These are phyloP conservation scores for Penstemon eatonii DNA, from an alignment of 257 asterid genomes.

Conservation along the genomic window DNA sequence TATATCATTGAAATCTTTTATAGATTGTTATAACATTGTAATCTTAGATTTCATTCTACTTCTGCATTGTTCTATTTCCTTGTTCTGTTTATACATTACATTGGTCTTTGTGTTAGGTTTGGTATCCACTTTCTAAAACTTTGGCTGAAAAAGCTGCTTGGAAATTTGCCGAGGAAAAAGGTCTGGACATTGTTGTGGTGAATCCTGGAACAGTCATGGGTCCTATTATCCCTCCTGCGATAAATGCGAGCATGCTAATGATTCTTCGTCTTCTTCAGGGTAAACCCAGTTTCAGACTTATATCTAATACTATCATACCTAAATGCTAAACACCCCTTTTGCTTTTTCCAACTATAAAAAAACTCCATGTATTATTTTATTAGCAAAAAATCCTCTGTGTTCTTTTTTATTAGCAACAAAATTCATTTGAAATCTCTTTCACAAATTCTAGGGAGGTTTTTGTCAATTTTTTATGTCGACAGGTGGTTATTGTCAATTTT, in stretches of 20 bases:
- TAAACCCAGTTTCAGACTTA: constrained; percentile 26
- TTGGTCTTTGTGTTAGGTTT: constrained; percentile 45
- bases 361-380: no score
- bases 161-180: constrained; percentile 79
- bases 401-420: no score
- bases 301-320: no score
- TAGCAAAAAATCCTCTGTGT: no score
- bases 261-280: constrained; percentile 83
- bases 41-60: not conserved
- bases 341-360: no score
- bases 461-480: no score
- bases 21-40: not conserved
- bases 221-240: constrained; percentile 63
- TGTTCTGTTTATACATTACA: not conserved
- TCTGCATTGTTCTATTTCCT: not conserved
- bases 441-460: no score
- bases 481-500: no score
- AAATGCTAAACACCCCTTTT: no score
- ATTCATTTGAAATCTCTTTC: no score
- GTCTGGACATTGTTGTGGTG: constrained; percentile 75
- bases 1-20: not conserved
- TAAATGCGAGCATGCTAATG: constrained; percentile 81
- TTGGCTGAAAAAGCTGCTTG: constrained; percentile 95
- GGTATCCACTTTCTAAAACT: constrained; percentile 87
- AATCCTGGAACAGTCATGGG: constrained; percentile 91